phyloP scores from a whole-genome alignment of 805 yeast species.

The Huiozyma naganishii region DNA sequence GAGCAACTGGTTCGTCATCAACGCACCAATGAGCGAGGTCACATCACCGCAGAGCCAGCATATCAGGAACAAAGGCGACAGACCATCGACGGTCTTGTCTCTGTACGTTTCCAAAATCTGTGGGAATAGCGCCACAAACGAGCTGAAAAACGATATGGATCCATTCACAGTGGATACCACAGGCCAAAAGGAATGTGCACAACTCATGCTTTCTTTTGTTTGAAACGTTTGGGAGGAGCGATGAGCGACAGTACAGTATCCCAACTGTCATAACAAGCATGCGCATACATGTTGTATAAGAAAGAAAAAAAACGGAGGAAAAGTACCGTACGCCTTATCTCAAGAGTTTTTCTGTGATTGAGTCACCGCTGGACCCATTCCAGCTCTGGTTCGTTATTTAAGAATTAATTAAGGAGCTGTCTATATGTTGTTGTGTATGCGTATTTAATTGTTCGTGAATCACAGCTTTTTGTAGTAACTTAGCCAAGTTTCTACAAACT shows the following conservation, averaged over 20 bases:
- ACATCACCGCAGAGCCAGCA: conserved; percentile 37
- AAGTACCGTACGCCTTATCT: too few relatives aligned
- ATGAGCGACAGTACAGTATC: too few relatives aligned
- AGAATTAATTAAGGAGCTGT: not conserved
- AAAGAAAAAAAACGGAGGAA: too few relatives aligned
- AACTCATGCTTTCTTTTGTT: not conserved
- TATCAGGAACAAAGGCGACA: conserved; percentile 42
- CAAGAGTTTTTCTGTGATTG: too few relatives aligned
- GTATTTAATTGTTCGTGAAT: not conserved
- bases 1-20: conserved; percentile 66
- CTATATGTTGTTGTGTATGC: not conserved
- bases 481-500: conserved; percentile 22
- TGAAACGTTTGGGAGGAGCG: not conserved
- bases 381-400: too few relatives aligned
- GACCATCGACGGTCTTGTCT: conserved; percentile 50
- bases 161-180: conserved; percentile 31
- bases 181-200: conserved; percentile 11
- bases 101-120: conserved; percentile 45
- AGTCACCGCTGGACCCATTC: too few relatives aligned
- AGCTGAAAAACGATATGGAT: conserved; percentile 35
- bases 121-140: conserved; percentile 43
- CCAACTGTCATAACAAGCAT: too few relatives aligned
- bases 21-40: conserved; percentile 55
- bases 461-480: not conserved
- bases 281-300: too few relatives aligned